Evolutionary conservation across 768 basidiomycete genomes (phyloP).

Genomic region (Chalciporus piperatus): DNA sequence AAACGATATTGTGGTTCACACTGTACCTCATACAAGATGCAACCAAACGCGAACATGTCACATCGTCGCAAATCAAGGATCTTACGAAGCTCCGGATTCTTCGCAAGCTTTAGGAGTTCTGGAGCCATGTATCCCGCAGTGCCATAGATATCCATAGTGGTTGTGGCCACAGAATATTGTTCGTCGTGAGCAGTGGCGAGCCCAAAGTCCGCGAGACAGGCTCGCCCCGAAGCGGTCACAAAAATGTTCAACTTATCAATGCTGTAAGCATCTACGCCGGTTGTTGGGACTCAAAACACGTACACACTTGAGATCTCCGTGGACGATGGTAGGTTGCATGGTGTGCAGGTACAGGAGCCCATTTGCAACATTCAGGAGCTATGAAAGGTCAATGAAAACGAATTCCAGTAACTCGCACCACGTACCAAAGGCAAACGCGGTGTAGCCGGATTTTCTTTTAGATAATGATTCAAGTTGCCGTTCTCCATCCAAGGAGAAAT

Average conservation of each 20-base stretch:
- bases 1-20: neutral
- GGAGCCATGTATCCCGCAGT: conserved; percentile 29
- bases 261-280: neutral
- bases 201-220: conserved; percentile 35
- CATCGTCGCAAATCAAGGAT: conserved; percentile 26
- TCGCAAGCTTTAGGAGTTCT: conserved; percentile 18
- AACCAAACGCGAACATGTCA: conserved; percentile 37
- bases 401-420: neutral
- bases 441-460: conserved; percentile 25
- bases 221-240: conserved; percentile 20
- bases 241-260: conserved; percentile 28
- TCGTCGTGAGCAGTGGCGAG: conserved; percentile 20
- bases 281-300: conserved; percentile 6
- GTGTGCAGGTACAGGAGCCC: conserved; percentile 40
- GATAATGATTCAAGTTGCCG: conserved; percentile 31
- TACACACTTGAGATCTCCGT: conserved; percentile 45
- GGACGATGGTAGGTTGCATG: conserved; percentile 37
- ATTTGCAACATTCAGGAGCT: conserved; percentile 38
- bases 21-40: conserved; percentile 34
- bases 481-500: conserved; percentile 28
- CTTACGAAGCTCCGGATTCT: conserved; percentile 8
- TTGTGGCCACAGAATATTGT: conserved; percentile 13
- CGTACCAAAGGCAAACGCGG: conserved; percentile 34
- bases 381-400: conserved; percentile 1
- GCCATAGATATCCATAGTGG: conserved; percentile 14